Evolutionary conservation across 2,329 filamentous ascomycete genomes (phyloP).

Genomic region (Botryotinia convoluta): DNA sequence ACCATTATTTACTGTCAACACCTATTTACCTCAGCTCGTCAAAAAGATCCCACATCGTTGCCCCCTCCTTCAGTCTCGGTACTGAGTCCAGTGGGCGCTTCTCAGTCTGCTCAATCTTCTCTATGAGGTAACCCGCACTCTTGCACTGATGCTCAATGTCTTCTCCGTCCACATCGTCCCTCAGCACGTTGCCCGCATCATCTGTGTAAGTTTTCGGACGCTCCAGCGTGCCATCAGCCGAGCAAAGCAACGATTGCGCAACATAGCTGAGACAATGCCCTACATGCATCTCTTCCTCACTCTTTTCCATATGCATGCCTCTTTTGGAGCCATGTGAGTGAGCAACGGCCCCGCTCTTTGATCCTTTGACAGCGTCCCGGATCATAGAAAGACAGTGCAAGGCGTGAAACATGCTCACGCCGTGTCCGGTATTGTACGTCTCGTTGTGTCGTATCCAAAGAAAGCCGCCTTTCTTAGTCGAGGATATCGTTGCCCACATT

Average conservation of each 20-base stretch:
- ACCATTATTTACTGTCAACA: too few species aligned
- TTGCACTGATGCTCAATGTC: neutral
- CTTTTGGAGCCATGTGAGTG: neutral
- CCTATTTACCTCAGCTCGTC: too few species aligned
- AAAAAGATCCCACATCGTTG: too few species aligned
- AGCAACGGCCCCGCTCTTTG: neutral
- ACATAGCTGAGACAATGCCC: constrained; percentile 4
- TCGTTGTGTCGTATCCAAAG: constrained; percentile 4
- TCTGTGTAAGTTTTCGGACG: neutral
- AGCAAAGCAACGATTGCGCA: neutral
- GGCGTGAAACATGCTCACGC: neutral
- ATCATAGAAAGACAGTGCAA: neutral
- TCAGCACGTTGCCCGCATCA: constrained; percentile 1
- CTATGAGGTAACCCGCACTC: neutral
- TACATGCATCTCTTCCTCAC: neutral
- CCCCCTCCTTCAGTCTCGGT: neutral
- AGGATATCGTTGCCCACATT: neutral
- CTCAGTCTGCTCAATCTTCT: neutral
- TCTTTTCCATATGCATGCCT: neutral
- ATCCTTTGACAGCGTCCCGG: neutral
- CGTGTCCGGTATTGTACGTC: neutral
- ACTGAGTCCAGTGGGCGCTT: neutral
- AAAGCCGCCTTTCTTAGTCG: constrained; percentile 1
- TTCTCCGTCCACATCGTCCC: constrained; percentile 3
- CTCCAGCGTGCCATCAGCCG: constrained; percentile 2